Percentiles rank a stretch among this genome's conserved stretches.
Conservation (phyloP, 805 yeast species). For the Jamesozyma jinghongensis region DNA sequence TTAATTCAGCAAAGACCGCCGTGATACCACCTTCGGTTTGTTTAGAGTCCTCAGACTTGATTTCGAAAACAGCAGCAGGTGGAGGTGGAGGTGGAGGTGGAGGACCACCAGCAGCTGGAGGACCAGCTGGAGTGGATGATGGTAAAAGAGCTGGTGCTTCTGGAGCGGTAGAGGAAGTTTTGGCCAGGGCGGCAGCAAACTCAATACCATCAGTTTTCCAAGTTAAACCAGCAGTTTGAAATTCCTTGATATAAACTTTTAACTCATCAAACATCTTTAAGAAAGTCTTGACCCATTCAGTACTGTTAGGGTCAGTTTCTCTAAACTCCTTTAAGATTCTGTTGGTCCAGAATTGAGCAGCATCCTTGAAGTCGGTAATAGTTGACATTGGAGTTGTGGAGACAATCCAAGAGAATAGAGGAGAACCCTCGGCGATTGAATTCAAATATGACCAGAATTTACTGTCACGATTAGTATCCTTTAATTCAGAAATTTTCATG, state of each 20-base stretch:
- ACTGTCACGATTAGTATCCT: slow-evolving; percentile 68
- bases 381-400: slow-evolving; percentile 64
- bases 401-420: slow-evolving; percentile 87
- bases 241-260: slow-evolving; percentile 62
- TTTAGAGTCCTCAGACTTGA: slow-evolving; percentile 20
- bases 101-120: slow-evolving; percentile 34
- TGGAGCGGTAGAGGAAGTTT: slow-evolving; percentile 28
- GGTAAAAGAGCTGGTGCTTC: slow-evolving; percentile 30
- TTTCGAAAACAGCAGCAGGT: slow-evolving; percentile 60
- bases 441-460: slow-evolving; percentile 62
- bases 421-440: slow-evolving; percentile 80
- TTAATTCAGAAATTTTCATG: slow-evolving; percentile 47
- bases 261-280: slow-evolving; percentile 58
- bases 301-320: slow-evolving; percentile 58
- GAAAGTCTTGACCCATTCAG: slow-evolving; percentile 73
- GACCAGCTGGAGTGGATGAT: slow-evolving; percentile 32
- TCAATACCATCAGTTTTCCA: slow-evolving; percentile 62
- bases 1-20: slow-evolving; percentile 89
- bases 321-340: slow-evolving; percentile 78
- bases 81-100: slow-evolving; percentile 96
- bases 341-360: slow-evolving; percentile 91
- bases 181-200: slow-evolving; percentile 36
- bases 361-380: slow-evolving; percentile 77
- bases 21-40: slow-evolving; percentile 47
- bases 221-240: slow-evolving; percentile 74